phyloP scores from a whole-genome alignment of 495 filamentous ascomycete genomes.

The Daldinia loculata region DNA sequence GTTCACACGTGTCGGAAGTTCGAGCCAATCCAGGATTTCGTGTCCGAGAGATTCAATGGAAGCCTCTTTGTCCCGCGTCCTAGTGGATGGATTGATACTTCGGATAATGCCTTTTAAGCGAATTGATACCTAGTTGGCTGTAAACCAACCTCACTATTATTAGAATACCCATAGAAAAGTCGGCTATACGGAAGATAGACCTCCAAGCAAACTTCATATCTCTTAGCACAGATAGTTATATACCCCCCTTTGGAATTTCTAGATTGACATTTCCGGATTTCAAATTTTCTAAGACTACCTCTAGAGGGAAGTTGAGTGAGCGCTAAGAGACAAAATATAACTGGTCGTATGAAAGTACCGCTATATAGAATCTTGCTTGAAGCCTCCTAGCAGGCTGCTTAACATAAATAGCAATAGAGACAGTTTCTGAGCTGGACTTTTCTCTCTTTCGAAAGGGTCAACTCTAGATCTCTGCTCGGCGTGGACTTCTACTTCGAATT shows the following conservation, averaged over 20 bases:
- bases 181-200: not conserved
- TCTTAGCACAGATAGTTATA: not conserved
- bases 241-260: not conserved
- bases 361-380: not conserved
- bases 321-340: not conserved
- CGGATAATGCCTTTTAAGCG: slow-evolving; percentile 4
- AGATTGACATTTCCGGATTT: not conserved
- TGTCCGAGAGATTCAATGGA: slow-evolving; percentile 3
- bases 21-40: not conserved
- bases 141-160: not conserved
- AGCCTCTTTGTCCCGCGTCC: not conserved
- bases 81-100: slow-evolving; percentile 8
- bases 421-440: not conserved
- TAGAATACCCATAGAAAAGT: not conserved
- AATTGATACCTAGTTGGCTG: not conserved
- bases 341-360: not conserved
- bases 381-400: not conserved
- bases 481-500: slow-evolving; percentile 41
- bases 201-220: not conserved
- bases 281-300: not conserved
- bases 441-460: not conserved
- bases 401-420: not conserved
- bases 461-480: slow-evolving; percentile 8
- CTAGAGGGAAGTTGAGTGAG: not conserved
- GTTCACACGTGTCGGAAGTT: slow-evolving; percentile 3